Evolutionary conservation across 2,329 filamentous ascomycete genomes (phyloP).

Genomic region (Penicillium sp.): DNA sequence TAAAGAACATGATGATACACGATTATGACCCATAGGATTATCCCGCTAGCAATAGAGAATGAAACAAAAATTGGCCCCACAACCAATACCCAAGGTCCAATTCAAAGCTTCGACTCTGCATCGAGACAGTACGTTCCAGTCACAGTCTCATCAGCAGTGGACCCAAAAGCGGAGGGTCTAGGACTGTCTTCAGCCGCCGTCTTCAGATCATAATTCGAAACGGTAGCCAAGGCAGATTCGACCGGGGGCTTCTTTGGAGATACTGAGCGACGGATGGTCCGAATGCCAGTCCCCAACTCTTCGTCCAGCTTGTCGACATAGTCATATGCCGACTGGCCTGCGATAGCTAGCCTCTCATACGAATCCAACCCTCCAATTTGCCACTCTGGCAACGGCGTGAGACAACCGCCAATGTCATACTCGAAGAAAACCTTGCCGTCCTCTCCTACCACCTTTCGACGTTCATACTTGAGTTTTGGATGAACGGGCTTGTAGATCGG

Average conservation of each 20-base stretch:
- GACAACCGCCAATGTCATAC: slow-evolving; percentile 11
- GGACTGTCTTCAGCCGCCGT: not conserved
- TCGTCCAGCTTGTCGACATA: slow-evolving; percentile 20
- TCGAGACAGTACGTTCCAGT: not conserved
- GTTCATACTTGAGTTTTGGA: slow-evolving; percentile 9
- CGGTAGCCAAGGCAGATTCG: not conserved
- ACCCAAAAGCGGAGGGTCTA: not conserved
- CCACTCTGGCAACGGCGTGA: slow-evolving; percentile 20
- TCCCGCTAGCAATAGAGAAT: not conserved
- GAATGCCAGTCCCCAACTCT: slow-evolving; percentile 9
- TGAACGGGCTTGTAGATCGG: slow-evolving; percentile 15
- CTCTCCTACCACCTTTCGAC: slow-evolving; percentile 10
- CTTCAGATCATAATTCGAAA: not conserved
- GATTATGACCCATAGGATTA: not conserved
- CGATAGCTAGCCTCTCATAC: slow-evolving; percentile 22
- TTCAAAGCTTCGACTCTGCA: not conserved
- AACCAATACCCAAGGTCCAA: not conserved
- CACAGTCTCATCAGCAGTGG: not conserved
- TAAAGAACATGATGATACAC: not conserved
- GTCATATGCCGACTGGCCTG: slow-evolving; percentile 13
- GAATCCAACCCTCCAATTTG: slow-evolving; percentile 19
- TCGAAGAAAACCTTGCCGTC: slow-evolving; percentile 12
- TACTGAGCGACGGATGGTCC: slow-evolving; percentile 6
- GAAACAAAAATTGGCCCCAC: not conserved
- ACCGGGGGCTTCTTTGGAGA: not conserved